Percentiles rank a stretch among this genome's conserved stretches.
phyloP scores from a whole-genome alignment of 441 rosid species.

The Capsella rubella region DNA sequence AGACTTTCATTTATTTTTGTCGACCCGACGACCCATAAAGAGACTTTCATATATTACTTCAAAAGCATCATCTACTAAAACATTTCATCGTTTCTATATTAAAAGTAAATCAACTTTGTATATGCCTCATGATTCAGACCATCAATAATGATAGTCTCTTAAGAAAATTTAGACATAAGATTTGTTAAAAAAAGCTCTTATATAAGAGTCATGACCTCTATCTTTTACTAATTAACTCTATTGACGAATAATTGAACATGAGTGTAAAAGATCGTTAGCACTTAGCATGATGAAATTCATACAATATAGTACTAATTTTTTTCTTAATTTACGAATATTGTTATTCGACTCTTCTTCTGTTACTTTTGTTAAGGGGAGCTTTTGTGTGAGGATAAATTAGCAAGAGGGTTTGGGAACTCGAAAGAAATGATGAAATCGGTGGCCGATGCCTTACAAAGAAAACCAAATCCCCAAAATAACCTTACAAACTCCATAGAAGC shows the following conservation, averaged over 20 bases:
- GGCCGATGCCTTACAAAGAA: slow-evolving; percentile 49
- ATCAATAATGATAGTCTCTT: too few species aligned
- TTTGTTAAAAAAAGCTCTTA: too few species aligned
- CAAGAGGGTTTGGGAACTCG: slow-evolving; percentile 51
- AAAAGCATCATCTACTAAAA: not conserved
- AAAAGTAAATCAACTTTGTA: not conserved
- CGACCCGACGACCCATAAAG: not conserved
- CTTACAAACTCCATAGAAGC: slow-evolving; percentile 41
- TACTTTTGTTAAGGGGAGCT: slow-evolving; percentile 36
- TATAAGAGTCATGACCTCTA: too few species aligned
- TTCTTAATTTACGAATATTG: too few species aligned
- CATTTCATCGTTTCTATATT: not conserved
- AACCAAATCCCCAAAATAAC: slow-evolving; percentile 14
- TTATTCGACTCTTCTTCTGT: too few species aligned
- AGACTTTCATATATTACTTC: not conserved
- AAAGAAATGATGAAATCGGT: slow-evolving; percentile 51
- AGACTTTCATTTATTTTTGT: not conserved
- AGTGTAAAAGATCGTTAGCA: too few species aligned
- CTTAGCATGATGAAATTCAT: too few species aligned
- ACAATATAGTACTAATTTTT: too few species aligned
- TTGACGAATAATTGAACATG: too few species aligned
- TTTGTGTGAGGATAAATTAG: slow-evolving; percentile 21
- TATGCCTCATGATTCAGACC: too few species aligned
- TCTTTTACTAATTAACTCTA: too few species aligned
- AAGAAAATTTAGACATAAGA: too few species aligned